Evolutionary conservation across 2,329 filamentous ascomycete genomes (phyloP).

Genomic region (Fusarium illudens): DNA sequence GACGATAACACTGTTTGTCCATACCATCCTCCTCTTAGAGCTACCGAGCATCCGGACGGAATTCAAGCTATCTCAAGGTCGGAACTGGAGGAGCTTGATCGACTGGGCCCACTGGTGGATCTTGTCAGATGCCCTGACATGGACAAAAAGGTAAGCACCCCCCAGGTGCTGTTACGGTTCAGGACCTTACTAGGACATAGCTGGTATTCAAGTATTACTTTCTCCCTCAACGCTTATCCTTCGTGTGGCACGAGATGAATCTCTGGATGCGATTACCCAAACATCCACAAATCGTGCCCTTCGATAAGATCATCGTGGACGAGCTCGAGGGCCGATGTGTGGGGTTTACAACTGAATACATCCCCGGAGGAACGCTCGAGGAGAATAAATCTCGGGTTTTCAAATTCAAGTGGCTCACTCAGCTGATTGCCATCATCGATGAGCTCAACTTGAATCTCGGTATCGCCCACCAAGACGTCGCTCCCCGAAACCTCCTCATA

Average conservation of each 20-base stretch:
- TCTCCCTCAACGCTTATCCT: constrained; percentile 23
- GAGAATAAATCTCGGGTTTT: constrained; percentile 45
- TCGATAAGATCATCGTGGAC: constrained; percentile 48
- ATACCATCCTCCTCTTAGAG: constrained; percentile 36
- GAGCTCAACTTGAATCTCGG: constrained; percentile 50
- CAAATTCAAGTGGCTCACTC: constrained; percentile 47
- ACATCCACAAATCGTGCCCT: constrained; percentile 49
- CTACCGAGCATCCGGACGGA: constrained; percentile 27
- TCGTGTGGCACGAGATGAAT: constrained; percentile 49
- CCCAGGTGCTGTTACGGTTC: no score
- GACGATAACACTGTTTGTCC: constrained; percentile 42
- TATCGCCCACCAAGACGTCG: constrained; percentile 52
- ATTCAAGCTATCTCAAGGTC: constrained; percentile 28
- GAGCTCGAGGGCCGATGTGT: constrained; percentile 44
- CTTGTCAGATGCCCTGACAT: constrained; percentile 25
- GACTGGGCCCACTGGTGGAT: constrained; percentile 41
- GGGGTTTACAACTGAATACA: constrained; percentile 49
- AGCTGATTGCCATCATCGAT: constrained; percentile 45
- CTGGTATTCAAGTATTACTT: constrained; percentile 50
- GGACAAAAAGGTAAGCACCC: background rate
- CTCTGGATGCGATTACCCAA: constrained; percentile 46
- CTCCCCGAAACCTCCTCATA: constrained; percentile 50
- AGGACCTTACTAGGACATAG: background rate
- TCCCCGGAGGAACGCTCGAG: constrained; percentile 48
- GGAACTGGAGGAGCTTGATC: constrained; percentile 44